Base-by-base conservation (phyloP, 2,329 filamentous ascomycete species). In the Rutstroemia sp. region DNA sequence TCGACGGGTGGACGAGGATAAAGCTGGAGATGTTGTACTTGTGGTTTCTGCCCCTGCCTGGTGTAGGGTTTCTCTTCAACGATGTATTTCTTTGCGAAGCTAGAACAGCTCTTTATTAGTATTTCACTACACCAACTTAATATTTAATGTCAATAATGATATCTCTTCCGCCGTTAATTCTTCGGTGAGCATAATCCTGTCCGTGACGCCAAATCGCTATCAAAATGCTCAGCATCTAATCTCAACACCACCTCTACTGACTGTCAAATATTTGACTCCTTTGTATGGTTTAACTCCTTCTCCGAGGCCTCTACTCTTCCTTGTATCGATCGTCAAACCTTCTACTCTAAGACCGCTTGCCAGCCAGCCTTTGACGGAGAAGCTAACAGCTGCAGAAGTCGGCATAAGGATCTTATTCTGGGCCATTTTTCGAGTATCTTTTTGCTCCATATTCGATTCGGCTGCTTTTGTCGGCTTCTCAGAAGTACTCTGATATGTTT, bases 241-340 rank as follows among this genome's bases (percentile, higher is more conserved):
- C 70, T 87, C 83, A 44, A 86, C 75, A 21, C 83, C 83, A 14
- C 79, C 78, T 60, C 82, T 82, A 66, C 83, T 86, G 49, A 86
- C 76, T 16, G 92, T 96, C 65, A 99, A 71, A 72, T 99, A 99
- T 73, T 99, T 99, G 63, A 99, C 94, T 1, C 94, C 94, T 74
- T 97, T 99, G 73, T 96, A 97, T 23, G 94, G 94, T 73, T 91
- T 95, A 40, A 97, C 84, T 2, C 88, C 84, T 63, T 95, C 90
- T 0, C 90, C 90, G 47, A 99, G 67, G 0, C 94, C 94, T 57
- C 86, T 82, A 71, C 89, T 95, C 73, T 86, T 91, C 70, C 88
- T 86, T n/a, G 82, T 76, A 69, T 91, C 78, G 64, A 90, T 71
- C 67, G 83, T 68, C 67, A 91, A 80, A 71, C 82, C 84, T 63